Evolutionary conservation across 441 rosid species (phyloP).

Genomic region (Theobroma grandiflorum): DNA sequence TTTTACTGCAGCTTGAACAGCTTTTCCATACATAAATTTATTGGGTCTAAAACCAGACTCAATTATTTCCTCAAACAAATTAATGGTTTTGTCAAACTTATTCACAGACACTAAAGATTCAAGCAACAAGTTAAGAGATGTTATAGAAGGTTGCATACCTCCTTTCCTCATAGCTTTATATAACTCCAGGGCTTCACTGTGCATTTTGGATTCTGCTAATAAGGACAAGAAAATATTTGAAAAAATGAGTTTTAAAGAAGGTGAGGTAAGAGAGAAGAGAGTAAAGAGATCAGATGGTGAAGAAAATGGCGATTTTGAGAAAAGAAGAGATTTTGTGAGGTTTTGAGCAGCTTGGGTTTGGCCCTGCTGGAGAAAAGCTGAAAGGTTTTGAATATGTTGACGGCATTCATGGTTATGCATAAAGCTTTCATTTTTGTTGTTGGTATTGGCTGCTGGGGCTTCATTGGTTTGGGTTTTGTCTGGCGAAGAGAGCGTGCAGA

Average conservation of each 20-base stretch:
- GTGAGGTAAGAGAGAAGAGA: slow-evolving; percentile 51
- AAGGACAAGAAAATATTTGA: slow-evolving; percentile 52
- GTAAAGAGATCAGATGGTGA: slow-evolving; percentile 65
- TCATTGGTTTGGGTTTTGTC: neutral
- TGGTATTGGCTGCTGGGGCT: neutral
- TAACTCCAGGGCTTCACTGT: slow-evolving; percentile 51
- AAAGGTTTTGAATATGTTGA: slow-evolving; percentile 52
- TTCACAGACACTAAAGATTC: slow-evolving; percentile 51
- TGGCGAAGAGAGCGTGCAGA: neutral
- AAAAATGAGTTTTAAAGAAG: slow-evolving; percentile 51
- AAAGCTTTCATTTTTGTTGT: neutral
- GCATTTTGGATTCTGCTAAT: slow-evolving; percentile 53
- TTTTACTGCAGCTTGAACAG: slow-evolving; percentile 72
- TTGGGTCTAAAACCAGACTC: slow-evolving; percentile 58
- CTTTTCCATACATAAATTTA: slow-evolving; percentile 64
- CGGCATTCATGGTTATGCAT: slow-evolving; percentile 40
- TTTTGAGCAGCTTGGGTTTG: slow-evolving; percentile 52
- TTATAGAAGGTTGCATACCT: slow-evolving; percentile 54
- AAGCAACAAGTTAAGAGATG: slow-evolving; percentile 48
- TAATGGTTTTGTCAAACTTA: slow-evolving; percentile 50
- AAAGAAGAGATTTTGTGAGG: slow-evolving; percentile 48
- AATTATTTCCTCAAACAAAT: slow-evolving; percentile 54
- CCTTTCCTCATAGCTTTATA: slow-evolving; percentile 49
- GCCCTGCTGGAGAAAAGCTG: slow-evolving; percentile 59
- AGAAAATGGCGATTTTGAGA: slow-evolving; percentile 46